Evolutionary conservation across 768 basidiomycete genomes (phyloP).

Genomic region (Termitomyces bulborhizus): DNA sequence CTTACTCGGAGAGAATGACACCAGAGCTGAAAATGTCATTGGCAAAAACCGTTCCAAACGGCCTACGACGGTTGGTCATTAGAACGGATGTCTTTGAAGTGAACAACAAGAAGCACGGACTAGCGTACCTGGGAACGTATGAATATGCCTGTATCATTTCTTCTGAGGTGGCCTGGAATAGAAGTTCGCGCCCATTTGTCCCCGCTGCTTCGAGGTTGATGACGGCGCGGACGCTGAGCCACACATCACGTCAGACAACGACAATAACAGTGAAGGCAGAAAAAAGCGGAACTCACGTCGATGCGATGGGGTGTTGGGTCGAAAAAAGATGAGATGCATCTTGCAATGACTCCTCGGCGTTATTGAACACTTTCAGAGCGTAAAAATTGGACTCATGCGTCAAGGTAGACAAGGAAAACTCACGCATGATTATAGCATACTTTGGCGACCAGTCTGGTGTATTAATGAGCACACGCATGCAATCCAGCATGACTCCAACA

Average conservation of each 20-base stretch:
- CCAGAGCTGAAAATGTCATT: constrained; percentile 93
- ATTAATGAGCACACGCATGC: constrained; percentile 67
- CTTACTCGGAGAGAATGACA: constrained; percentile 83
- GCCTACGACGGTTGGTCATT: constrained; percentile 33
- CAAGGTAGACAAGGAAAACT: constrained; percentile 23
- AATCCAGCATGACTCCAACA: constrained; percentile 90
- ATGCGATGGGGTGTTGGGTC: constrained; percentile 74
- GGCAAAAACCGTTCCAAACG: constrained; percentile 84
- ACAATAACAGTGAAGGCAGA: not conserved
- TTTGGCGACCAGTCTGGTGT: constrained; percentile 68
- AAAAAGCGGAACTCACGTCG: constrained; percentile 44
- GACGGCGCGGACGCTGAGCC: constrained; percentile 70
- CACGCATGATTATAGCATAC: constrained; percentile 78
- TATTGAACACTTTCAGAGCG: constrained; percentile 70
- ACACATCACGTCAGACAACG: not conserved
- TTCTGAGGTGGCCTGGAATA: constrained; percentile 94
- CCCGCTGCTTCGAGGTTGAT: constrained; percentile 95
- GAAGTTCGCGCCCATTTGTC: constrained; percentile 76
- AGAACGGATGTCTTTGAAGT: not conserved
- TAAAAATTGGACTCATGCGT: not conserved
- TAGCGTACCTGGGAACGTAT: constrained; percentile 62
- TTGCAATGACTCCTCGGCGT: constrained; percentile 92
- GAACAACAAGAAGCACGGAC: not conserved
- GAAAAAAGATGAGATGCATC: constrained; percentile 93
- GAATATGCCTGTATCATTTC: constrained; percentile 93